Evolutionary conservation across 441 rosid species (phyloP).

Genomic region (Corymbia calophylla): DNA sequence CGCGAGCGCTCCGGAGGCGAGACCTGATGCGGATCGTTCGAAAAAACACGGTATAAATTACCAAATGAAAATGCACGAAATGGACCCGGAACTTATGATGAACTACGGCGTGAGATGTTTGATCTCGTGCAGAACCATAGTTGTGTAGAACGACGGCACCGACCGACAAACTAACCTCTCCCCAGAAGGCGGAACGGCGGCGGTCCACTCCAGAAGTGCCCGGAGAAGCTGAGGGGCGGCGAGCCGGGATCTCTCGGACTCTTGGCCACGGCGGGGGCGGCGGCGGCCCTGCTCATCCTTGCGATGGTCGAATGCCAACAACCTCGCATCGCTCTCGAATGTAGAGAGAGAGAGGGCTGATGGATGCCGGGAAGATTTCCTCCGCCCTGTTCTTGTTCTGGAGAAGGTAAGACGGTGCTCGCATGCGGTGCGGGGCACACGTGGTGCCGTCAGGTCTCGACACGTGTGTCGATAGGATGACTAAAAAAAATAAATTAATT

Average conservation of each 20-base stretch:
- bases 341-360: not conserved
- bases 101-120: not conserved
- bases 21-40: not conserved
- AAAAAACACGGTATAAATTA: not conserved
- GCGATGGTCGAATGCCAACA: not conserved
- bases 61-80: not conserved
- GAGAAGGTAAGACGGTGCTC: not conserved
- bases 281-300: not conserved
- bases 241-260: not conserved
- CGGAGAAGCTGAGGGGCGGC: not conserved
- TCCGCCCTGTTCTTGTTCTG: not conserved
- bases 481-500: accelerated
- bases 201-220: not conserved
- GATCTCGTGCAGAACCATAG: too few relatives aligned
- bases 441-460: not conserved
- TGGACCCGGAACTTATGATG: not conserved
- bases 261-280: not conserved
- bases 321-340: not conserved
- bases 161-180: not conserved
- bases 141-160: not conserved
- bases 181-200: not conserved
- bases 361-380: not conserved
- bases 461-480: too few relatives aligned
- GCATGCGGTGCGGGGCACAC: not conserved
- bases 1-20: not conserved